Evolutionary conservation across 306 rosid genomes (phyloP), one percentile per base, ranked within the genome.

Genomic region (Dalbergia oliveri): DNA sequence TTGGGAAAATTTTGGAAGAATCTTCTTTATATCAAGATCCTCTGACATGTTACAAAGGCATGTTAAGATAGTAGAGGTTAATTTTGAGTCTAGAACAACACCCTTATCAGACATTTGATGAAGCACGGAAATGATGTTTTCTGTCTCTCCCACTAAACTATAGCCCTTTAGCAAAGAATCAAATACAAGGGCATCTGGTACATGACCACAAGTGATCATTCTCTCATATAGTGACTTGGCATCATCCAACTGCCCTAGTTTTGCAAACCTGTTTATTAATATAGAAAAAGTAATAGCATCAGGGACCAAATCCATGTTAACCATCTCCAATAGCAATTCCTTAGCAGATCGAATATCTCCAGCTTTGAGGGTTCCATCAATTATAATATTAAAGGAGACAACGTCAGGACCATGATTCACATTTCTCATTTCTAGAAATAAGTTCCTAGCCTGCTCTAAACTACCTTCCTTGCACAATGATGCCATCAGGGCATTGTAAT

Each of bases 141-240:
- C 41, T 8, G 91, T 86, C 69, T 87, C 86, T 21, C 91, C 91
- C 41, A 21, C 86, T 18, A 81, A 75, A 74, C 84, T 21, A 83
- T 81, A 93, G 54, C 88, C 91, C 85, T 88, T 91, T 31, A 95
- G 83, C 73, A 95, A 90, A 70, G 97, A 90, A 86, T 93, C 93
- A 49, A 79, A 93, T 54, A 91, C 80, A 66, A 62, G 51, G 80
- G 79, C 83, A 62, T 87, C 88, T 11, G 97, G 98, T 47, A 72
- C 77, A 39, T 77, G 85, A 75, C 96, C 98, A 80, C 41, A 58
- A 39, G 87, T 76, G 9, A 83, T 74, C 98, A 93, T 93, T 82
- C 77, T 89, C 81, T 91, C 91, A 21, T 90, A 84, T 44, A 85
- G 74, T n/a, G 9, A 78, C 34, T 75, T 82, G 45, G 98, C 98